Evolutionary conservation across 2,329 filamentous ascomycete species (phyloP).

Genomic region (Chrysoporthe puriensis): DNA sequence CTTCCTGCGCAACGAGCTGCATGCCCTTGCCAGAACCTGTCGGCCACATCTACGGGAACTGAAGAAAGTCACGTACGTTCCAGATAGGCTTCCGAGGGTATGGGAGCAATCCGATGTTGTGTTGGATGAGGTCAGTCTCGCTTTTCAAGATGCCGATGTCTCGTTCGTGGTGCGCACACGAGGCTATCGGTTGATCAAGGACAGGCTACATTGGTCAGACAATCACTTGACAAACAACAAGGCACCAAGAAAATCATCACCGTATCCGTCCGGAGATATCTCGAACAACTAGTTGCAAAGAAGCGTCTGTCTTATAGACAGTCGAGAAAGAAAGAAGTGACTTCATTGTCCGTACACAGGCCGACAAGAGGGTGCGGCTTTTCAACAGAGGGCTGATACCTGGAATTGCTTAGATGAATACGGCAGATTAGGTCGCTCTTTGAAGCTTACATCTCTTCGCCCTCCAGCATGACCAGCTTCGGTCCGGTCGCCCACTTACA

Average conservation of each 20-base stretch:
- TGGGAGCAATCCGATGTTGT: not conserved
- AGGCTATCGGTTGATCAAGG: not conserved
- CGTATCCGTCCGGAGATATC: not conserved
- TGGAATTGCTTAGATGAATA: not conserved
- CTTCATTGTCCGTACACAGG: no score
- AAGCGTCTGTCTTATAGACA: no score
- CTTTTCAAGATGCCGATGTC: not conserved
- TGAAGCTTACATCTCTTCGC: not conserved
- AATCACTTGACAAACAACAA: not conserved
- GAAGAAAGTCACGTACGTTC: not conserved
- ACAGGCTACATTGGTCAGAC: not conserved
- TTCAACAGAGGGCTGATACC: not conserved
- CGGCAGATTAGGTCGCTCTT: not conserved
- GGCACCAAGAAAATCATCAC: not conserved
- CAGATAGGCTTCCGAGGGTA: not conserved
- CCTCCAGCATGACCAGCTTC: no score
- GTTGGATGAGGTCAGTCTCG: not conserved
- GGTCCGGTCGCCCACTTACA: no score
- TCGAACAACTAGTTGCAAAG: no score
- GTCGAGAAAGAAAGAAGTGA: no score
- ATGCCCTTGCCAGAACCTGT: not conserved
- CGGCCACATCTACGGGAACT: not conserved
- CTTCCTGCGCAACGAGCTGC: not conserved
- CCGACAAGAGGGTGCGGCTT: not conserved
- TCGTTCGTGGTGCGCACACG: not conserved